Percentiles rank a stretch among this genome's conserved stretches.
Evolutionary conservation across 306 rosid genomes (phyloP).

Genomic region (Trifolium subterraneum): DNA sequence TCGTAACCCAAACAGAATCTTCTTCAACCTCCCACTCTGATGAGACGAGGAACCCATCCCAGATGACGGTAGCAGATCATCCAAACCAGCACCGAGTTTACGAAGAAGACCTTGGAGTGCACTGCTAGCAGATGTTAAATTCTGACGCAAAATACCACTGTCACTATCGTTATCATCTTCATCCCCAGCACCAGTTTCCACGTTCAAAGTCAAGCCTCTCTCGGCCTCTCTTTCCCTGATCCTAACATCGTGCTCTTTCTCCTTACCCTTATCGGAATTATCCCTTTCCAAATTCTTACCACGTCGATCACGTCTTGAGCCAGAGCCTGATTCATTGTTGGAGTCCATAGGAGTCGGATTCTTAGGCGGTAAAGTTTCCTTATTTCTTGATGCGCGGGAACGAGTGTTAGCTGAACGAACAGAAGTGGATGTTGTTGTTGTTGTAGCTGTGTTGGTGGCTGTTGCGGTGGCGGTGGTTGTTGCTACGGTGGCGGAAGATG

Average conservation of each 20-base stretch:
- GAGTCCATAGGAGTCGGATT: conserved; percentile 70
- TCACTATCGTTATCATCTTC: conserved; percentile 91
- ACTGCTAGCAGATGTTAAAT: conserved; percentile 90
- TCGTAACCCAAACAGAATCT: conserved; percentile 80
- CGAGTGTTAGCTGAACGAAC: conserved; percentile 63
- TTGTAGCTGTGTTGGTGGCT: not conserved
- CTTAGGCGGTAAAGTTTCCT: conserved; percentile 50
- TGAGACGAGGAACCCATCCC: conserved; percentile 85
- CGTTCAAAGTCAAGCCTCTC: conserved; percentile 64
- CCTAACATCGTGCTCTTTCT: conserved; percentile 79
- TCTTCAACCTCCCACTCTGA: conserved; percentile 92
- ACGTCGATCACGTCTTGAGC: conserved; percentile 82
- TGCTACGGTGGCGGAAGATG: conserved; percentile 31
- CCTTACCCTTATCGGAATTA: conserved; percentile 81
- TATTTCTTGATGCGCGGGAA: conserved; percentile 63
- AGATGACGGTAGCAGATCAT: conserved; percentile 84
- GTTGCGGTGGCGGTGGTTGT: conserved; percentile 35
- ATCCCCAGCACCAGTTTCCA: conserved; percentile 64
- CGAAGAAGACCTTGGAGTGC: conserved; percentile 96
- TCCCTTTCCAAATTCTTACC: conserved; percentile 71
- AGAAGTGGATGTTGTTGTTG: conserved; percentile 6
- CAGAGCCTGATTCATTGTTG: conserved; percentile 82
- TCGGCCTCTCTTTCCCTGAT: conserved; percentile 77
- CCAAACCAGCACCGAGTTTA: conserved; percentile 97
- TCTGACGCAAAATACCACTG: conserved; percentile 80